Evolutionary conservation across 306 rosid species (phyloP).

Genomic region (Castanea crenata): DNA sequence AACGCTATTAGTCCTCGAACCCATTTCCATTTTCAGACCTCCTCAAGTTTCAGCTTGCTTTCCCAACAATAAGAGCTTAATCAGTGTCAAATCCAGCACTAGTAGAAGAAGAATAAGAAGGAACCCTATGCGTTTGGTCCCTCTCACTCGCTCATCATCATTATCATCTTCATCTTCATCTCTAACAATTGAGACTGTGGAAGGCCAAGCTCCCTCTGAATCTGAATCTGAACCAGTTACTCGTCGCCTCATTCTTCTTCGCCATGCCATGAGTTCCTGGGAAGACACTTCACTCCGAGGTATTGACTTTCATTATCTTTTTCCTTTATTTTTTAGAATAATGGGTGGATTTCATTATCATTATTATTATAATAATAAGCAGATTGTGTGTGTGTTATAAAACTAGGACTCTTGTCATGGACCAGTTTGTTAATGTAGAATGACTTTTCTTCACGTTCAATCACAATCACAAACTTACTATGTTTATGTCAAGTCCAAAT

Average conservation of each 20-base stretch:
- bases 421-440: too few species aligned
- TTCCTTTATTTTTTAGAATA: neutral
- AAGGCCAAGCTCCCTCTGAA: slow-evolving; percentile 35
- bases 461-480: too few species aligned
- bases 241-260: slow-evolving; percentile 94
- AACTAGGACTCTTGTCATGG: too few species aligned
- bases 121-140: slow-evolving; percentile 41
- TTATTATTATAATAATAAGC: too few species aligned
- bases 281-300: slow-evolving; percentile 71
- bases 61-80: neutral
- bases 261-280: slow-evolving; percentile 84
- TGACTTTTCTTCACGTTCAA: too few species aligned
- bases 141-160: neutral
- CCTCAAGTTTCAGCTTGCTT: neutral
- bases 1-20: neutral
- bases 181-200: slow-evolving; percentile 50
- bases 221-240: slow-evolving; percentile 36
- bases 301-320: slow-evolving; percentile 4
- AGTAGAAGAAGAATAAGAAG: neutral
- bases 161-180: slow-evolving; percentile 19
- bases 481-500: too few species aligned
- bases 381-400: too few species aligned
- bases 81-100: neutral
- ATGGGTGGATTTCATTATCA: neutral
- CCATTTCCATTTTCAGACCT: neutral